Percentiles rank a stretch among this genome's conserved stretches.
Conservation (phyloP, 2,329 filamentous ascomycete species). For the Aureobasidium sp. region DNA sequence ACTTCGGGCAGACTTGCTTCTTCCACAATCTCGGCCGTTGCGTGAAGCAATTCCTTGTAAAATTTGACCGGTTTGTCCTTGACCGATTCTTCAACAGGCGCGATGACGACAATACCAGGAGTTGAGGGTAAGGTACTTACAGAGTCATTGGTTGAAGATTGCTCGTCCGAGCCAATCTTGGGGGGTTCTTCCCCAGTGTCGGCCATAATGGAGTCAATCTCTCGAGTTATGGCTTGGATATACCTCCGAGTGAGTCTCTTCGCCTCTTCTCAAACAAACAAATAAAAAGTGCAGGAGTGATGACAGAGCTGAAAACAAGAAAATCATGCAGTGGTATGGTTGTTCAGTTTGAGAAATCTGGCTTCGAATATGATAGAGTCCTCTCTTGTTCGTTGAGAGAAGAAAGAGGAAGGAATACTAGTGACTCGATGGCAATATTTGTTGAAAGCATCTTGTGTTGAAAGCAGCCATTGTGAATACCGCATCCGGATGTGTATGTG, state of each 20-base stretch:
- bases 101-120: neutral
- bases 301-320: neutral
- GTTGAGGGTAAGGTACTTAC: neutral
- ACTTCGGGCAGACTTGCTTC: constrained; percentile 5
- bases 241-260: neutral
- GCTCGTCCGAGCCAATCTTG: neutral
- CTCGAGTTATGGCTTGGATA: neutral
- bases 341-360: neutral
- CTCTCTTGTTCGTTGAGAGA: constrained; percentile 1
- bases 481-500: constrained; percentile 15
- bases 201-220: constrained; percentile 1
- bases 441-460: constrained; percentile 9
- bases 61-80: neutral
- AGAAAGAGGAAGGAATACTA: constrained; percentile 1
- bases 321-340: neutral
- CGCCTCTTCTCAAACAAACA: neutral
- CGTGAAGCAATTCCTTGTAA: neutral
- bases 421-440: neutral
- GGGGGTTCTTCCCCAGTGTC: neutral
- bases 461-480: neutral
- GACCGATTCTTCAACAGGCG: neutral
- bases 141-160: neutral
- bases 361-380: neutral
- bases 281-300: neutral
- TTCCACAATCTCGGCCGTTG: neutral